Evolutionary conservation across 768 basidiomycete genomes (phyloP).

Genomic region (Macrocybe gigantea): DNA sequence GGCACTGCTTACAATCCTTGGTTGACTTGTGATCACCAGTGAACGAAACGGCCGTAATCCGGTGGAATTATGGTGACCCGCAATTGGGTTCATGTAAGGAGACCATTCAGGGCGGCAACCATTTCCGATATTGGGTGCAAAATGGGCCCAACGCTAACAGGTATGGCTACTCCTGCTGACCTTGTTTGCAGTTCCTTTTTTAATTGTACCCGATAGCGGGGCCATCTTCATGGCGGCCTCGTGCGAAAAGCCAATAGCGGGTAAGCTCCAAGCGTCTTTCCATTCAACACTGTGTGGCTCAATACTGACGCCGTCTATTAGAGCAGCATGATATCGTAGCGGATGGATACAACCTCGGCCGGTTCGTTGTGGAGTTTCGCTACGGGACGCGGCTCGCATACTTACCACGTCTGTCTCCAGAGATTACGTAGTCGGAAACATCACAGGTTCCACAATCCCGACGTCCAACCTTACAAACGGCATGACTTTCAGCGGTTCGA

Average conservation of each 20-base stretch:
- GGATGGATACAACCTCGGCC: slow-evolving; percentile 80
- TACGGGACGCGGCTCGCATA: not conserved
- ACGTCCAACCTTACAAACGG: slow-evolving; percentile 48
- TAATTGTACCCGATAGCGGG: slow-evolving; percentile 33
- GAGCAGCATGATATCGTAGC: slow-evolving; percentile 65
- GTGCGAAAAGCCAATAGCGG: slow-evolving; percentile 60
- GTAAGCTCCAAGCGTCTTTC: slow-evolving; percentile 26
- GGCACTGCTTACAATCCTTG: slow-evolving; percentile 1
- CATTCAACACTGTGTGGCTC: not conserved
- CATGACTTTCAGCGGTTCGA: slow-evolving; percentile 57
- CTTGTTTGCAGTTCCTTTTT: not conserved
- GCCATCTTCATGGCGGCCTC: slow-evolving; percentile 74
- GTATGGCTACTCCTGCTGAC: slow-evolving; percentile 23
- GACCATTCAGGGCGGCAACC: slow-evolving; percentile 80
- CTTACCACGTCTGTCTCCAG: slow-evolving; percentile 25
- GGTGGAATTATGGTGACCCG: slow-evolving; percentile 80
- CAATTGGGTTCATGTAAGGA: slow-evolving; percentile 83
- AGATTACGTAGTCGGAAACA: slow-evolving; percentile 83
- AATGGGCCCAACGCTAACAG: slow-evolving; percentile 57
- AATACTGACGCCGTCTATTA: slow-evolving; percentile 12
- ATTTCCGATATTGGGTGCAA: slow-evolving; percentile 87
- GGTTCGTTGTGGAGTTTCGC: slow-evolving; percentile 28
- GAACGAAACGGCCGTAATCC: slow-evolving; percentile 79
- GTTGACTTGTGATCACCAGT: slow-evolving; percentile 29
- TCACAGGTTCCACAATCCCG: slow-evolving; percentile 48